A percentile compares a stretch with the other conserved stretches of the same genome.
phyloP scores from a whole-genome alignment of 2,329 filamentous ascomycete species.

The Fusarium algeriense region DNA sequence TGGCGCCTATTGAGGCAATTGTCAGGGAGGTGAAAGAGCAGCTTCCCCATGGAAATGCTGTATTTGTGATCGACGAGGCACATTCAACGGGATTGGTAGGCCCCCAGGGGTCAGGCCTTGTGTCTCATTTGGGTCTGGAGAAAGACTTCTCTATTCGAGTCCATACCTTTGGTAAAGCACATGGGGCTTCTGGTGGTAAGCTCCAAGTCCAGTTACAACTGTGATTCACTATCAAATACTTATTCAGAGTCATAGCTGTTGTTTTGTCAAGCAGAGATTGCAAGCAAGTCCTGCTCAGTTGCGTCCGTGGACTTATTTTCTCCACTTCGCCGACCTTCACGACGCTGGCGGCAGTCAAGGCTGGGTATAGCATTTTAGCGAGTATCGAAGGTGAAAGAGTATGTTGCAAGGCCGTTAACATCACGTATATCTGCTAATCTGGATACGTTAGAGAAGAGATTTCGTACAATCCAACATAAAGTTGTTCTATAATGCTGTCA shows the following conservation, averaged over 20 bases:
- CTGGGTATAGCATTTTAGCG: background rate
- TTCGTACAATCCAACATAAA: background rate
- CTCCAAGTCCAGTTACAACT: background rate
- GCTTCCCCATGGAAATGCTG: background rate
- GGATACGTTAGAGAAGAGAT: background rate
- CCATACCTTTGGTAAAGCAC: slow-evolving; percentile 13
- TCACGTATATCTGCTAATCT: accelerated
- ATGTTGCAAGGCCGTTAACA: accelerated
- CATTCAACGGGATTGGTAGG: background rate
- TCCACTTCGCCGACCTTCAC: background rate
- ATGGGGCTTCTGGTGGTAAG: slow-evolving; percentile 3
- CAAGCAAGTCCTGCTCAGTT: background rate
- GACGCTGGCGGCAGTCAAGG: background rate
- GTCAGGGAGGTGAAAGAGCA: background rate
- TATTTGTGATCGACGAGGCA: background rate
- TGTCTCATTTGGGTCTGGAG: background rate
- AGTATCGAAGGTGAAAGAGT: background rate
- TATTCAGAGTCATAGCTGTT: background rate
- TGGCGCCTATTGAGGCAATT: background rate
- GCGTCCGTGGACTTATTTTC: slow-evolving; percentile 4
- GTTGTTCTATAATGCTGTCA: background rate
- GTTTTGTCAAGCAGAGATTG: background rate
- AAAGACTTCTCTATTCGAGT: background rate
- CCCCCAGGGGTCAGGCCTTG: background rate
- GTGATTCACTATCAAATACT: background rate